These are phyloP conservation scores for Zychaea mexicana DNA, from an alignment of 371 early-diverging fungal species.

Conservation along the genomic window DNA sequence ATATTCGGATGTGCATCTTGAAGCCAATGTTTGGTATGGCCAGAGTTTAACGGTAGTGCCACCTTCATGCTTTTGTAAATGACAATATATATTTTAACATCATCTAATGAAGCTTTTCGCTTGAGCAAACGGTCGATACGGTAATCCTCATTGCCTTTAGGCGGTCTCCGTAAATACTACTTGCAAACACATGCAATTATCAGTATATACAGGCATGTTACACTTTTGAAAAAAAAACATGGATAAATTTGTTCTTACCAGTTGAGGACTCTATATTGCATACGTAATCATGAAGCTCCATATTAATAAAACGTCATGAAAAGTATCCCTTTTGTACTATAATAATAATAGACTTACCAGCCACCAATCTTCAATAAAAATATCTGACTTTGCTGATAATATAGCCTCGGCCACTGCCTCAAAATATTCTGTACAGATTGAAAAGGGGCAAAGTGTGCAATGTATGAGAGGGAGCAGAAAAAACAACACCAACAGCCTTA, in stretches of 20 bases:
- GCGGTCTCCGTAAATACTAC: conserved; percentile 80
- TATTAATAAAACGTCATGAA: background rate
- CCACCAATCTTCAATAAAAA: conserved; percentile 95
- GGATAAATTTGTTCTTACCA: conserved; percentile 40
- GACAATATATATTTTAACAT: conserved; percentile 86
- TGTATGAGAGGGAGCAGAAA: background rate
- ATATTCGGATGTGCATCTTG: conserved; percentile 79
- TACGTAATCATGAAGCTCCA: no score
- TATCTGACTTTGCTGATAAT: conserved; percentile 73
- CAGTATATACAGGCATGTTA: background rate
- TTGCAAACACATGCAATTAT: background rate
- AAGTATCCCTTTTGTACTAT: no score
- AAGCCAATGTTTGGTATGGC: conserved; percentile 78
- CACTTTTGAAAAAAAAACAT: background rate
- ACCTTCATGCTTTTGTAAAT: conserved; percentile 86
- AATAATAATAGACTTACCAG: conserved; percentile 26
- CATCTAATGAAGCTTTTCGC: conserved; percentile 78
- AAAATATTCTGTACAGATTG: conserved; percentile 63
- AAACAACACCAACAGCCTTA: background rate
- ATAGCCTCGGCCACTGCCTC: conserved; percentile 78
- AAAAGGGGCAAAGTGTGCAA: background rate
- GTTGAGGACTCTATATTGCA: conserved; percentile 58
- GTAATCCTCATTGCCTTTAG: conserved; percentile 71
- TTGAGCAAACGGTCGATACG: conserved; percentile 84
- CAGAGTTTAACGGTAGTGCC: conserved; percentile 80